A percentile compares a stretch with the other conserved stretches of the same genome.
These are phyloP conservation scores for Linderina pennispora DNA, from an alignment of 192 early-diverging fungal genomes.

Conservation along the genomic window DNA sequence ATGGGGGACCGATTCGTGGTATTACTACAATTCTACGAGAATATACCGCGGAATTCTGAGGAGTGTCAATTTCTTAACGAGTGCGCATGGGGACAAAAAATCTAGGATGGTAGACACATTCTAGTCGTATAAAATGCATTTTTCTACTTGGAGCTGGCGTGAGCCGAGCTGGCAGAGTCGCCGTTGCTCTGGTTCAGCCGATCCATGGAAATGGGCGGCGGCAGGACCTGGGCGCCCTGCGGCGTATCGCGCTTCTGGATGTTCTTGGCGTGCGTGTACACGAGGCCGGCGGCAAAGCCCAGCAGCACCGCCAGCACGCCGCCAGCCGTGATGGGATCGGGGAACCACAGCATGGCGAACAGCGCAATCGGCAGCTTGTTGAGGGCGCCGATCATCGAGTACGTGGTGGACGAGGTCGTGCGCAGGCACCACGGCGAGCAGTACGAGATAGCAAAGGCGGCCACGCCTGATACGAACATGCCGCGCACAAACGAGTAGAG, in stretches of 20 bases:
- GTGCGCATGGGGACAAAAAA: too few relatives aligned
- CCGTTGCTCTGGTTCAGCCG: slow-evolving; percentile 13
- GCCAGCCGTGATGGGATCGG: slow-evolving; percentile 74
- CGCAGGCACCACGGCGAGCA: slow-evolving; percentile 55
- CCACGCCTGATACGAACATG: slow-evolving; percentile 72
- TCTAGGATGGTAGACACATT: too few relatives aligned
- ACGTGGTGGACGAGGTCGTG: slow-evolving; percentile 69
- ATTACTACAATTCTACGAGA: too few relatives aligned
- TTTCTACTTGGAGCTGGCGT: slow-evolving; percentile 12
- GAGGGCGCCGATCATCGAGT: slow-evolving; percentile 97
- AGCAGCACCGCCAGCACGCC: slow-evolving; percentile 82
- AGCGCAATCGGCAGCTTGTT: slow-evolving; percentile 97
- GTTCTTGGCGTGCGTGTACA: slow-evolving; percentile 72
- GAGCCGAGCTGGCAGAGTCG: not conserved
- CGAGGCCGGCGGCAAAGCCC: slow-evolving; percentile 71
- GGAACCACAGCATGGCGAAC: slow-evolving; percentile 93
- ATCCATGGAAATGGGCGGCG: slow-evolving; percentile 44
- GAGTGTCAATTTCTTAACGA: too few relatives aligned
- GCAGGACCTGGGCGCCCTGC: slow-evolving; percentile 37
- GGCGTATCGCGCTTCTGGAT: slow-evolving; percentile 50
- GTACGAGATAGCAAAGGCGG: slow-evolving; percentile 91
- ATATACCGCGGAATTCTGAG: too few relatives aligned
- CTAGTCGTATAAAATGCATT: too few relatives aligned
- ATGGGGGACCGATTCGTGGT: too few relatives aligned
- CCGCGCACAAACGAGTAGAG: slow-evolving; percentile 62